Percentiles rank a stretch among this genome's conserved stretches.
Evolutionary conservation across 345 rosid species (phyloP).

Genomic region (Syzygium jambos): DNA sequence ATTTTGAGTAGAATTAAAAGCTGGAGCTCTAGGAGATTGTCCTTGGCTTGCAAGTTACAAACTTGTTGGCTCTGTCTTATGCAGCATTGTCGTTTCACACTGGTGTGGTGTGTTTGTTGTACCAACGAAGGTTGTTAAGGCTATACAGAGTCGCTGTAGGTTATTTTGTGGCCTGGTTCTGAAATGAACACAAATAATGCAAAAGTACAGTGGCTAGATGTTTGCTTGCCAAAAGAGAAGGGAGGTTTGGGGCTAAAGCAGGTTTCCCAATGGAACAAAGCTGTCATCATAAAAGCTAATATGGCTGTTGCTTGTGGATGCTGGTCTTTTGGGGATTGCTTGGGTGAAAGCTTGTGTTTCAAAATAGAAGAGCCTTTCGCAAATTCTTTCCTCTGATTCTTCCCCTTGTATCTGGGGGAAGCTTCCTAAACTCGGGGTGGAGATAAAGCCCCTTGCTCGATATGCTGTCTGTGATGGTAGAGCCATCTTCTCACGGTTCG

Average conservation of each 20-base stretch:
- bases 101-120: no score
- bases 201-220: neutral
- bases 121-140: neutral
- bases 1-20: neutral
- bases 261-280: neutral
- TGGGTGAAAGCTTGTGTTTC: neutral
- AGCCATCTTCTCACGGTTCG: no score
- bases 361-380: neutral
- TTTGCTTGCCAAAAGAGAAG: neutral
- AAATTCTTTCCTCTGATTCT: neutral
- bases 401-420: neutral
- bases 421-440: neutral
- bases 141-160: no score
- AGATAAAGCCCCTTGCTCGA: no score
- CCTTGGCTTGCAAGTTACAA: neutral
- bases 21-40: neutral
- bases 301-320: neutral
- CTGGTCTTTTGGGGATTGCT: neutral
- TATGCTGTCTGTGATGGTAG: no score
- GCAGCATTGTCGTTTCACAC: neutral
- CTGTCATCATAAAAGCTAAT: neutral
- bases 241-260: neutral
- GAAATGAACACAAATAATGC: neutral
- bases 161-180: neutral
- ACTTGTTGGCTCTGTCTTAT: neutral